A percentile compares a stretch with the other conserved stretches of the same genome.
phyloP scores from a whole-genome alignment of 331 rosid genomes.

The Acacia pycnantha region DNA sequence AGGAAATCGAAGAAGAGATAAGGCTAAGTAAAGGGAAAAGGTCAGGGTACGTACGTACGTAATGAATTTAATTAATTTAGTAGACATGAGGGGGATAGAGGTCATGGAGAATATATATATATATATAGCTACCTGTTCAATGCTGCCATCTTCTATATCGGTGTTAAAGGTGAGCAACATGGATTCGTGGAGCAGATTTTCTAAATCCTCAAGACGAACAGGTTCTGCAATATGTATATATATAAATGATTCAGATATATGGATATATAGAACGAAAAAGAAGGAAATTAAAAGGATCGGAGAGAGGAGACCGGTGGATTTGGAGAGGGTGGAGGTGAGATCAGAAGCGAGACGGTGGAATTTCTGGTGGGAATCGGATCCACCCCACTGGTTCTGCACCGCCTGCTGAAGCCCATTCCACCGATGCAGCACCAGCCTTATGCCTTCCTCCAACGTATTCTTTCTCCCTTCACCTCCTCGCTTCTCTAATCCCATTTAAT shows the following conservation, averaged over 20 bases:
- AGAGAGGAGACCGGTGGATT: not conserved
- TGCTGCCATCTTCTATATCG: constrained; percentile 19
- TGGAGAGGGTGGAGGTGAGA: not conserved
- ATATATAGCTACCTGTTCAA: not conserved
- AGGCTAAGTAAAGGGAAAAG: not conserved
- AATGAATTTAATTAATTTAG: not conserved
- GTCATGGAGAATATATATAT: not conserved
- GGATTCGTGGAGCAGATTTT: constrained; percentile 12
- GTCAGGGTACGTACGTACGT: not conserved
- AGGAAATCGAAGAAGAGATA: not conserved
- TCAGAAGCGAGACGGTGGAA: not conserved
- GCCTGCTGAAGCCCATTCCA: constrained; percentile 14
- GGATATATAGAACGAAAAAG: not conserved
- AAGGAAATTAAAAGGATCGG: not conserved
- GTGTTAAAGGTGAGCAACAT: not conserved
- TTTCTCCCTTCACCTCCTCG: not conserved
- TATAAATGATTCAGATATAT: not conserved
- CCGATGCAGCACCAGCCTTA: not conserved
- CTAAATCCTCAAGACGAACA: not conserved
- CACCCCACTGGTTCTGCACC: constrained; percentile 10
- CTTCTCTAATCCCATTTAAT: not conserved
- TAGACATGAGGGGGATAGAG: not conserved
- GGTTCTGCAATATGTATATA: not conserved
- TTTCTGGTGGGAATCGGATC: constrained; percentile 8
- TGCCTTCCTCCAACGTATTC: not conserved